phyloP scores from a whole-genome alignment of 139 green algal species.

The Mychonastes homosphaera region DNA sequence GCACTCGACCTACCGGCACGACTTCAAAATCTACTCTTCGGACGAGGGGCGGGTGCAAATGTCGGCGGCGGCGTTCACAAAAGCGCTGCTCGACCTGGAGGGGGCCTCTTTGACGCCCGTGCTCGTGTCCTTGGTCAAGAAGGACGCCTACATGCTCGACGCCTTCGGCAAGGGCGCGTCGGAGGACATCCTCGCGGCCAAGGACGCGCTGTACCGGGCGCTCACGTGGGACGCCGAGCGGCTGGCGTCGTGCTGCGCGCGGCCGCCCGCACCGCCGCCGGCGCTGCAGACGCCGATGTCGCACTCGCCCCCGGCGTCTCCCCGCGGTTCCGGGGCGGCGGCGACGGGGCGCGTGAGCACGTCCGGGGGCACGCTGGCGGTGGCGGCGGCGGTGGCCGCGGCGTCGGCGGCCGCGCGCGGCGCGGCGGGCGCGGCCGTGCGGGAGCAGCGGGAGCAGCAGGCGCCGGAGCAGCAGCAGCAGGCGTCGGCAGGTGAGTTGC shows the following conservation, averaged over 20 bases:
- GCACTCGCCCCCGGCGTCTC: not conserved
- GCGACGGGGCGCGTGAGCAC: no score
- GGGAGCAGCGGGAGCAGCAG: no score
- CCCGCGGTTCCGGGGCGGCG: no score
- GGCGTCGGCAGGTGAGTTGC: no score
- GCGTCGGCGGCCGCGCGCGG: not conserved
- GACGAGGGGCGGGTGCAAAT: conserved; percentile 89
- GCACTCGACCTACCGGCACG: conserved; percentile 96
- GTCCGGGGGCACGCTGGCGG: not conserved
- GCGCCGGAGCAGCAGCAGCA: no score
- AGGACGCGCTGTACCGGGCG: conserved; percentile 61
- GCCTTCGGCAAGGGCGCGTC: conserved; percentile 74
- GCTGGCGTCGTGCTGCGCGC: conserved; percentile 1
- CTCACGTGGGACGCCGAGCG: conserved; percentile 58
- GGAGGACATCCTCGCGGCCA: conserved; percentile 65
- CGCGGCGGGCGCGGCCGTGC: not conserved
- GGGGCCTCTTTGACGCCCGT: conserved; percentile 79
- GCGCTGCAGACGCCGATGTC: not conserved
- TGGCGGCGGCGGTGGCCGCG: not conserved
- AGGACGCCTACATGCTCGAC: conserved; percentile 87
- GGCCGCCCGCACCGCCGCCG: not conserved
- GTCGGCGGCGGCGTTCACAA: conserved; percentile 72
- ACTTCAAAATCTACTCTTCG: conserved; percentile 98
- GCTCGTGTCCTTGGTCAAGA: conserved; percentile 83
- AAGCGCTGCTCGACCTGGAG: conserved; percentile 93